phyloP scores from a whole-genome alignment of 73 alveolate species.

The Tetrahymena malaccensis region DNA sequence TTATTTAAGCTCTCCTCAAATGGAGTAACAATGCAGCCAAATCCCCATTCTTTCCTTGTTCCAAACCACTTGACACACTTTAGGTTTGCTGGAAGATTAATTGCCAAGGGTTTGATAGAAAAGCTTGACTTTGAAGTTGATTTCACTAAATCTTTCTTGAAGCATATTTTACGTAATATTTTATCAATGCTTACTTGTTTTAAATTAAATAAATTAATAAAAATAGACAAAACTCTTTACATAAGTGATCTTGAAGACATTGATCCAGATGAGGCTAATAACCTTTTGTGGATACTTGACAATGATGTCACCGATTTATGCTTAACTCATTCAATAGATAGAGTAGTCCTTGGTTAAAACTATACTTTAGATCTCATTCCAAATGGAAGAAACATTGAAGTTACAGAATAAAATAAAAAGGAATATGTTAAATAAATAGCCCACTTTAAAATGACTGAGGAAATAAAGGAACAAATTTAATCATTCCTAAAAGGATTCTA shows the following conservation, averaged over 20 bases:
- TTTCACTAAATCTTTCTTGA: slow-evolving; percentile 70
- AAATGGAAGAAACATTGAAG: slow-evolving; percentile 70
- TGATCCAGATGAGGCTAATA: slow-evolving; percentile 69
- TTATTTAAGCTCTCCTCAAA: slow-evolving; percentile 59
- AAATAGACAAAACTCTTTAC: slow-evolving; percentile 60
- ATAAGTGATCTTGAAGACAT: slow-evolving; percentile 82
- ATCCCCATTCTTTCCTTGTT: slow-evolving; percentile 51
- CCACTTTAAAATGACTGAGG: slow-evolving; percentile 57
- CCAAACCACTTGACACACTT: slow-evolving; percentile 66
- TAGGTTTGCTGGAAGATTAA: slow-evolving; percentile 76
- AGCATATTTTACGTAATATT: neutral
- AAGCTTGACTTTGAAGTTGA: slow-evolving; percentile 72
- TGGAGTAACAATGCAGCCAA: slow-evolving; percentile 65
- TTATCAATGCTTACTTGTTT: neutral
- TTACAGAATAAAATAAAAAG: slow-evolving; percentile 66
- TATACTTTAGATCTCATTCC: slow-evolving; percentile 64
- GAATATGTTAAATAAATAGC: slow-evolving; percentile 62
- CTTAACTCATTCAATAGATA: slow-evolving; percentile 14
- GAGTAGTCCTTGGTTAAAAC: slow-evolving; percentile 68
- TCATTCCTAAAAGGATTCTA: slow-evolving; percentile 77
- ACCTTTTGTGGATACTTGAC: slow-evolving; percentile 60
- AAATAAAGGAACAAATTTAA: slow-evolving; percentile 59
- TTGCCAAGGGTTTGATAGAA: slow-evolving; percentile 79
- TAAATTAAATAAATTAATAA: neutral
- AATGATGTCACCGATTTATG: slow-evolving; percentile 48